phyloP scores from a whole-genome alignment of 129 eudicot species.

The Centella asiatica region DNA sequence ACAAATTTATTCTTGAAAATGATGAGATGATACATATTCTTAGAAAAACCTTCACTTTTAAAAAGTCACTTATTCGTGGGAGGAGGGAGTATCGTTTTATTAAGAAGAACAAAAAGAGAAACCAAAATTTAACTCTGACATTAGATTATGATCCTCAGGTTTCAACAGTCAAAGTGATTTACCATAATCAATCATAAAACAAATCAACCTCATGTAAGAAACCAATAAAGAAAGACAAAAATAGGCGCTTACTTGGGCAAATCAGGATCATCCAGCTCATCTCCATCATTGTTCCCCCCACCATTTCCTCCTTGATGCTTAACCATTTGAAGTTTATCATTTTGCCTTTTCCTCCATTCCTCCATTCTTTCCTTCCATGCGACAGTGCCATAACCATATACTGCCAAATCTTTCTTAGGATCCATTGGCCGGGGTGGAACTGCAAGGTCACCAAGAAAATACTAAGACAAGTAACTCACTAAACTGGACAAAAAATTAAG shows the following conservation, averaged over 20 bases:
- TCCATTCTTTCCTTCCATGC: conserved; percentile 99
- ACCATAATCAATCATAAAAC: not conserved
- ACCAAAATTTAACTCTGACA: not conserved
- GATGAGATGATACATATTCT: too few species aligned
- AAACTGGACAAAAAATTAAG: not conserved
- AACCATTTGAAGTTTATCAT: conserved; percentile 77
- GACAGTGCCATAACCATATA: conserved; percentile 92
- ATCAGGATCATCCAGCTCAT: conserved; percentile 80
- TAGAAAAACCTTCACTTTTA: too few species aligned
- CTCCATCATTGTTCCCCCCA: conserved; percentile 44
- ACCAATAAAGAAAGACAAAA: not conserved
- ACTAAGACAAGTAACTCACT: not conserved
- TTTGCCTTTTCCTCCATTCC: conserved; percentile 88
- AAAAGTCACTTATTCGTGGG: too few species aligned
- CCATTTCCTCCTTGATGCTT: conserved; percentile 61
- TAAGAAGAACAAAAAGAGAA: too few species aligned
- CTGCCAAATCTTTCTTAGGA: conserved; percentile 92
- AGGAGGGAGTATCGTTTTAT: too few species aligned
- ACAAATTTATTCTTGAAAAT: too few species aligned
- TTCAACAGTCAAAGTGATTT: not conserved
- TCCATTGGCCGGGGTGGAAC: conserved; percentile 97
- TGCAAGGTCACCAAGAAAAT: conserved; percentile 21
- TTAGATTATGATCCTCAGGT: not conserved
- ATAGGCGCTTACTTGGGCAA: conserved; percentile 61
- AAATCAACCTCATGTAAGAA: not conserved